Evolutionary conservation across 345 rosid genomes (phyloP).

Genomic region (Barbarea vulgaris): DNA sequence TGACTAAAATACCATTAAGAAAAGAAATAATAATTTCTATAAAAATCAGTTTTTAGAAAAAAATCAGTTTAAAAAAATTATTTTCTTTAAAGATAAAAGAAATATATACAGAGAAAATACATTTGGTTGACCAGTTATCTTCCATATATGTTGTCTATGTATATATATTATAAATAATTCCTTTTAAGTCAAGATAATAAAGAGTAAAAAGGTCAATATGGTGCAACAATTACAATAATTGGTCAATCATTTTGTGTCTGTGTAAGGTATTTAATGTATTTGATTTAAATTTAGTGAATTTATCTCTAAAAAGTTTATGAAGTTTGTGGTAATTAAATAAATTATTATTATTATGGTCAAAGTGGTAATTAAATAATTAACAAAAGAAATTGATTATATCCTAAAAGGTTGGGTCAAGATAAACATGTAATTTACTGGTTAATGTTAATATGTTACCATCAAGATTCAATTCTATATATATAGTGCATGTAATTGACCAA

Average conservation of each 20-base stretch:
- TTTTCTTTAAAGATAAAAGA: too few species aligned
- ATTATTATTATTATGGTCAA: too few species aligned
- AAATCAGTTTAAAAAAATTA: too few species aligned
- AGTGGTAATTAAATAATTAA: not conserved
- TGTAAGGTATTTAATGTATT: too few species aligned
- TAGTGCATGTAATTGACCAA: not conserved
- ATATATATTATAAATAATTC: not conserved
- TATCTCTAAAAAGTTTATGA: not conserved
- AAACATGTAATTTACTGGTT: not conserved
- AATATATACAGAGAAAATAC: too few species aligned
- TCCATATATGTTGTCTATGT: not conserved
- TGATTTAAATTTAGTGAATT: not conserved
- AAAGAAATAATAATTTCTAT: too few species aligned
- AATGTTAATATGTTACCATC: not conserved
- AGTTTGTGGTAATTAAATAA: not conserved
- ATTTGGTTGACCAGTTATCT: not conserved
- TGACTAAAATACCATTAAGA: too few species aligned
- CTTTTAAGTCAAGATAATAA: not conserved
- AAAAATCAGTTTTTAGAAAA: too few species aligned
- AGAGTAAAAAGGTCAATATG: not conserved
- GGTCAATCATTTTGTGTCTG: not conserved
- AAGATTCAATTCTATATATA: not conserved
- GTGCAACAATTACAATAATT: not conserved
- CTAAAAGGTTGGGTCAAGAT: not conserved
- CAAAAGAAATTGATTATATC: not conserved